Evolutionary conservation across 2,329 filamentous ascomycete species (phyloP), one percentile per base, ranked within the genome.

Genomic region (Dactylellina haptotyla): DNA sequence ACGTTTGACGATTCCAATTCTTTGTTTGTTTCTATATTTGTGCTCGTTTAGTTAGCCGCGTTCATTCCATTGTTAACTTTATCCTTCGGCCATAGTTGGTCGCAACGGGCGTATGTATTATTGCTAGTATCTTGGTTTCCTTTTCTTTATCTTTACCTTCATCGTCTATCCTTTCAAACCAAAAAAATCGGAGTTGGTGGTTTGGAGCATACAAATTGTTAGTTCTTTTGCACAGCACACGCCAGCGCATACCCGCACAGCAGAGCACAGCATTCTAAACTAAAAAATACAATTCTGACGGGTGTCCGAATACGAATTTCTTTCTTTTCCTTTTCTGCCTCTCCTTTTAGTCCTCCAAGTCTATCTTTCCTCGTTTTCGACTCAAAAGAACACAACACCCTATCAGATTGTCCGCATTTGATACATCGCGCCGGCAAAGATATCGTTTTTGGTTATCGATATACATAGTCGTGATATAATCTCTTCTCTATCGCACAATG

Each of bases 121-220:
- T 46, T 46, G 9, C 23, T 54, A 54, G 37, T 54, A 12, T 10
- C 26, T 53, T 4, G 25, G n/a, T 5, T 26, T 39, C 16, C 26
- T 18, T 28, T n/a, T 51, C 28, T 32, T 28, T 10, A 41, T 41
- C 20, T 23, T 34, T 10, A 16, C 20, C 28, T 51, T 39, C 37
- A 30, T 37, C 43, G 30, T 37, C 45, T 45, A 53, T 64, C 30
- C 5, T 64, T 64, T 46, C 37, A 4, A 16, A 46, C 34, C 32
- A 26, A 30, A 64, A 73, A 66, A 61, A 66, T 50, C 41, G 69
- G 61, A 66, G 61, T 73, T 66, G 61, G 69, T 64, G 69, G 58
- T 73, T 66, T 73, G 69, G 61, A 66, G 69, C 69, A 73, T 64
- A 61, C 43, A 32, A 28, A 57, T n/a, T 48, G 28, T 51, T 43